Conservation (phyloP, 2,329 filamentous ascomycete species). For the Paecilomyces formosus region DNA sequence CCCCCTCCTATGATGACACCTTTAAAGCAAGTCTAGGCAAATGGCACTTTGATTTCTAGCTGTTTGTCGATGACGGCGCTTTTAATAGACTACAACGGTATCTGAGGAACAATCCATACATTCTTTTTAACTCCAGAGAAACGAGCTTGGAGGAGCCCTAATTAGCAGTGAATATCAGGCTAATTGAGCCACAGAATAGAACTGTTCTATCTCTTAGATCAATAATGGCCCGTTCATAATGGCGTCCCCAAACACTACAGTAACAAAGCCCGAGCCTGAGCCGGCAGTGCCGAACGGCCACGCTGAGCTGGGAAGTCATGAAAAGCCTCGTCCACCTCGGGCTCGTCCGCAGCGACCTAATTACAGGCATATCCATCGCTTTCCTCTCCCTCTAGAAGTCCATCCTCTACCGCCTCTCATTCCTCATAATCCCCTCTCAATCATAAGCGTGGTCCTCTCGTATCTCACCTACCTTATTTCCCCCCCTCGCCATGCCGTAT, state of each 20-base stretch:
- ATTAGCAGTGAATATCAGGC: not conserved
- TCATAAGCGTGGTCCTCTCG: slow-evolving; percentile 70
- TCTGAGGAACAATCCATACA: slow-evolving; percentile 58
- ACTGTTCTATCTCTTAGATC: slow-evolving; percentile 7
- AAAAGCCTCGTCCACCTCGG: slow-evolving; percentile 14
- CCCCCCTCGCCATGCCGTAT: slow-evolving; percentile 54
- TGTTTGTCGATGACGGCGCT: slow-evolving; percentile 44
- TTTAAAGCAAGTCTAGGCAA: slow-evolving; percentile 37
- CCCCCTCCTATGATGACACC: slow-evolving; percentile 39
- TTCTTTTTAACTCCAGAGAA: not conserved
- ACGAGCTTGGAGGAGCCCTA: not conserved
- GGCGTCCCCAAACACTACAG: slow-evolving; percentile 16
- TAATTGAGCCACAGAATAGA: not conserved
- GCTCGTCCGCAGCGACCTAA: slow-evolving; percentile 39
- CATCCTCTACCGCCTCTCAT: slow-evolving; percentile 83
- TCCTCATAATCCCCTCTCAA: slow-evolving; percentile 83
- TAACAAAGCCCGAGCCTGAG: slow-evolving; percentile 9
- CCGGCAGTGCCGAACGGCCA: slow-evolving; percentile 7
- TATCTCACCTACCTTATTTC: slow-evolving; percentile 67
- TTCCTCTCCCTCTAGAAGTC: slow-evolving; percentile 70
- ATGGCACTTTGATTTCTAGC: slow-evolving; percentile 46
- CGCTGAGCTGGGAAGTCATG: slow-evolving; percentile 8
- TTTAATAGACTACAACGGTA: slow-evolving; percentile 95
- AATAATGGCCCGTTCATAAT: slow-evolving; percentile 19
- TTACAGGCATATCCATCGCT: slow-evolving; percentile 70